Conservation (phyloP, 257 asterid species). For the Penstemon eatonii region DNA sequence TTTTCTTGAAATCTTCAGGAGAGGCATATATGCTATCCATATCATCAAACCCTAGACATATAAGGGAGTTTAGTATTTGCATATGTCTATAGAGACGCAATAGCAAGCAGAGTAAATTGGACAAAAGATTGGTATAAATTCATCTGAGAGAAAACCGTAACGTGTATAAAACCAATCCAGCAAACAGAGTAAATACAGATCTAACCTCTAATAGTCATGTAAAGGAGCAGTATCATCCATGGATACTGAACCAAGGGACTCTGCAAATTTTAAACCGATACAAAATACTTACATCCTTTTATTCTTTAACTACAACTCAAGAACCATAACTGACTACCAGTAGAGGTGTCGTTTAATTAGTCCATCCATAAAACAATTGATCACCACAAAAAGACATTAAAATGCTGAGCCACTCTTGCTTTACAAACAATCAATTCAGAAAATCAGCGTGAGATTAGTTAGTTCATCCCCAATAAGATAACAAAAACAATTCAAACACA, state of each 20-base stretch:
- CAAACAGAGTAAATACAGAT: background rate
- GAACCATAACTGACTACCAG: background rate
- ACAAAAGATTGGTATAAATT: background rate
- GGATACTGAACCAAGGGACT: too few species aligned
- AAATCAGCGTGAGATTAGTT: too few species aligned
- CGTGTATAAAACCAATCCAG: conserved; percentile 3
- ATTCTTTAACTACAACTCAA: background rate
- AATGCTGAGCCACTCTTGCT: too few species aligned
- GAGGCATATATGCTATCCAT: conserved; percentile 74
- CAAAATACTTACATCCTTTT: background rate
- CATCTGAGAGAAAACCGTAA: background rate
- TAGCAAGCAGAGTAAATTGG: background rate
- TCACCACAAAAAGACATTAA: background rate
- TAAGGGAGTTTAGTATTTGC: conserved; percentile 18
- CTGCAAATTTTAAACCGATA: too few species aligned
- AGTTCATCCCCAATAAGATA: too few species aligned
- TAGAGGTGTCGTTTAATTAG: background rate
- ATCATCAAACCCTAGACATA: conserved; percentile 69
- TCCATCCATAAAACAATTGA: background rate
- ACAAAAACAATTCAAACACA: too few species aligned
- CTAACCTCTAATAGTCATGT: too few species aligned
- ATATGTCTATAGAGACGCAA: background rate
- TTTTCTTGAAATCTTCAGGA: conserved; percentile 61
- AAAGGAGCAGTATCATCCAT: too few species aligned
- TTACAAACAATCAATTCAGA: too few species aligned